phyloP scores from a whole-genome alignment of 441 rosid species.

The Erysimum cheiri region DNA sequence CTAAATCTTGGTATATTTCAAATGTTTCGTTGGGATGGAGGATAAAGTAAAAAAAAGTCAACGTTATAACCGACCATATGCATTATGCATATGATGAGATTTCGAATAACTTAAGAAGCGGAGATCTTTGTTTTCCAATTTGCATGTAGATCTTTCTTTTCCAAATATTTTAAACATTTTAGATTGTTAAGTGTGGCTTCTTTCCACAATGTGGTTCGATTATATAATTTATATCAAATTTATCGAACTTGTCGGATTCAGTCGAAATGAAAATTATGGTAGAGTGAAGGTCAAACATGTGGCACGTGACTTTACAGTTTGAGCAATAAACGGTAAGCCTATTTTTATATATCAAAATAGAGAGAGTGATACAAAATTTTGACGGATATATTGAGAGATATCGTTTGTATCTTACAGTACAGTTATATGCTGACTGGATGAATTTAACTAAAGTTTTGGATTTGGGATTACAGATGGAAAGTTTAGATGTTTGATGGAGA shows the following conservation, averaged over 20 bases:
- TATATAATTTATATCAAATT: background rate
- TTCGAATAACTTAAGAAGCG: conserved; percentile 35
- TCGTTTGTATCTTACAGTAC: conserved; percentile 2
- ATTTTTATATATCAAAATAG: background rate
- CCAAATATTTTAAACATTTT: background rate
- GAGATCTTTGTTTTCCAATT: conserved; percentile 39
- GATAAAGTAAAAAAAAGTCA: conserved; percentile 31
- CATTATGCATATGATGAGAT: conserved; percentile 17
- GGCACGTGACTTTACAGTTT: conserved; percentile 35
- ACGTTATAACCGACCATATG: conserved; percentile 40
- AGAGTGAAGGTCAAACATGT: conserved; percentile 33
- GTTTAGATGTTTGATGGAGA: conserved; percentile 31
- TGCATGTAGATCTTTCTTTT: conserved; percentile 29
- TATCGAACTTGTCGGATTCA: background rate
- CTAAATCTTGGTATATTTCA: background rate
- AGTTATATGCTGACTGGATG: conserved; percentile 3
- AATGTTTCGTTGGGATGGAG: conserved; percentile 34
- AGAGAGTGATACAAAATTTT: too few species aligned
- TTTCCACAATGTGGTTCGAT: conserved; percentile 3
- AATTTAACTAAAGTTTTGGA: conserved; percentile 17
- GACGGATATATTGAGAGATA: background rate
- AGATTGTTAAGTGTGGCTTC: background rate
- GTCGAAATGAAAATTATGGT: conserved; percentile 4
- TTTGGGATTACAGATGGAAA: background rate
- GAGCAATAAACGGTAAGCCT: conserved; percentile 27